These are phyloP conservation scores for Austroboletus olivaceoglutinosus DNA, from an alignment of 1,284 basidiomycete species.

Conservation along the genomic window DNA sequence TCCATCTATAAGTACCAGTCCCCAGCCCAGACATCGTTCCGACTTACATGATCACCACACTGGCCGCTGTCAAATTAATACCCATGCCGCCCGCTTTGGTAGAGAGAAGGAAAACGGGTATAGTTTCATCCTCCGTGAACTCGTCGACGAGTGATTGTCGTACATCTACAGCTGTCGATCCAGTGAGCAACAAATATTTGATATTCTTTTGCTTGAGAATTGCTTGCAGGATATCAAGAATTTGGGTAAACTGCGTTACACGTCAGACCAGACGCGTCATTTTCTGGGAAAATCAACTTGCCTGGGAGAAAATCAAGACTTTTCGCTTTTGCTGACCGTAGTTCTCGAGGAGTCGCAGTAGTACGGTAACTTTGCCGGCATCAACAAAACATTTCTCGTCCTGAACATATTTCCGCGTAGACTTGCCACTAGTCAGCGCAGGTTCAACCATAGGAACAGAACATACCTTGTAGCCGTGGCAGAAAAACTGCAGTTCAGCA, in stretches of 20 bases:
- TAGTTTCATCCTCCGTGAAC: slow-evolving; percentile 92
- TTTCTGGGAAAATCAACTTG: slow-evolving; percentile 29
- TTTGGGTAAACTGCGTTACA: slow-evolving; percentile 79
- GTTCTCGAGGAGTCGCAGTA: slow-evolving; percentile 70
- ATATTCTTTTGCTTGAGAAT: slow-evolving; percentile 77
- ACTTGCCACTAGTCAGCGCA: slow-evolving; percentile 44
- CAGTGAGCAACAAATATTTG: slow-evolving; percentile 87
- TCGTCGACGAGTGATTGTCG: slow-evolving; percentile 94
- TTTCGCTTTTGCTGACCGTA: slow-evolving; percentile 77
- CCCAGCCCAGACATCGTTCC: background rate
- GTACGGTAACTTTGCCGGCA: slow-evolving; percentile 83
- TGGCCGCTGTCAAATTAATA: slow-evolving; percentile 90
- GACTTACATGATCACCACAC: slow-evolving; percentile 83
- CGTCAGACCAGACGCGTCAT: slow-evolving; percentile 2
- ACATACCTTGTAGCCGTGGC: slow-evolving; percentile 75
- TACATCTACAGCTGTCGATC: slow-evolving; percentile 91
- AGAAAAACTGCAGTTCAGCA: slow-evolving; percentile 84
- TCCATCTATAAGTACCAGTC: background rate
- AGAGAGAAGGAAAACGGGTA: slow-evolving; percentile 91
- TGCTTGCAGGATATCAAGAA: slow-evolving; percentile 90
- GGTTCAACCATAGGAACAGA: background rate
- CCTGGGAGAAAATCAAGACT: slow-evolving; percentile 92
- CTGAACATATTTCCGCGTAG: slow-evolving; percentile 76
- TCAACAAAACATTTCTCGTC: slow-evolving; percentile 78
- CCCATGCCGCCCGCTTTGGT: slow-evolving; percentile 95